Conservation (phyloP, 208 protist genomes). For the Leishmania aethiopica region DNA sequence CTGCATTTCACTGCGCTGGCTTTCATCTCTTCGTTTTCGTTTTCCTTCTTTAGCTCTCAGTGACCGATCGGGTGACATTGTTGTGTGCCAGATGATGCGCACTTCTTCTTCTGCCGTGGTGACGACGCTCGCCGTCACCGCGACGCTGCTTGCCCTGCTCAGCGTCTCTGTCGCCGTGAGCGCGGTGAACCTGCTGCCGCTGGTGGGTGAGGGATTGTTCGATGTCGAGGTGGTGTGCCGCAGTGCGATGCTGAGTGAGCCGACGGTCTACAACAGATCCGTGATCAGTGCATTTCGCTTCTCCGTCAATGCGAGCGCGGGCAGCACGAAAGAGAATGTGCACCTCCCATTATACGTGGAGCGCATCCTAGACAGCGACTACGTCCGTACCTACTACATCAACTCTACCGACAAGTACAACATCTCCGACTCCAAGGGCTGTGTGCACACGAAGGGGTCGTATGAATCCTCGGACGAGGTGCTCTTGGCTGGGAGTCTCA, state of each 20-base stretch:
- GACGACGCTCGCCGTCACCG: background rate
- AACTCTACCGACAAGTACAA: slow-evolving; percentile 4
- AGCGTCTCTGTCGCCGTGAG: background rate
- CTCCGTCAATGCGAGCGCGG: background rate
- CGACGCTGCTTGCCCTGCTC: slow-evolving; percentile 4
- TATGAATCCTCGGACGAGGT: slow-evolving; percentile 7
- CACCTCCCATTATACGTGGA: slow-evolving; percentile 30
- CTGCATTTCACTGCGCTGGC: background rate
- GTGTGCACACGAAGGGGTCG: background rate
- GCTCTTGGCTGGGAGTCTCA: background rate
- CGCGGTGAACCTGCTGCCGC: slow-evolving; percentile 17
- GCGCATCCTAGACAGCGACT: background rate
- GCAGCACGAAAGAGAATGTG: background rate
- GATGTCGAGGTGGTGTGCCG: slow-evolving; percentile 36
- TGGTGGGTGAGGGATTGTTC: slow-evolving; percentile 14
- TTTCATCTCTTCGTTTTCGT: background rate
- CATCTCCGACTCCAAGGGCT: background rate
- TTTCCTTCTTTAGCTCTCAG: background rate
- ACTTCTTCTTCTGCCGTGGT: background rate
- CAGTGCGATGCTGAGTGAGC: slow-evolving; percentile 2
- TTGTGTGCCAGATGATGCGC: background rate
- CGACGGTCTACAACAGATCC: slow-evolving; percentile 3
- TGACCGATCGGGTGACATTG: background rate
- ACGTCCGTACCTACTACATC: slow-evolving; percentile 12
- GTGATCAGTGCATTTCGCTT: slow-evolving; percentile 8